Evolutionary conservation across 331 rosid species (phyloP).

Genomic region (Pyrus hybrid): DNA sequence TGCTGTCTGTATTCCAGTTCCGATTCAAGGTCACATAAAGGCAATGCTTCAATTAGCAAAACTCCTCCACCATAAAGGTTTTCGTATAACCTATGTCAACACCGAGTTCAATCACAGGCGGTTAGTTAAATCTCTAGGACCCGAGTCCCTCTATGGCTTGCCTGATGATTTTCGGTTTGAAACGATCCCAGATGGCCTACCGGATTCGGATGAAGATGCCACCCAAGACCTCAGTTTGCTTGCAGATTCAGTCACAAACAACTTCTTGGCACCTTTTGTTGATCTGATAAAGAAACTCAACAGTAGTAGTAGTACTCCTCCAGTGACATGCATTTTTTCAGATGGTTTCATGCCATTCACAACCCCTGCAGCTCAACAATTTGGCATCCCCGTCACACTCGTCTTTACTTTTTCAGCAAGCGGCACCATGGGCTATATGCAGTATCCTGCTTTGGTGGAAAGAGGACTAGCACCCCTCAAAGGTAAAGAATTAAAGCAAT

Average conservation of each 20-base stretch:
- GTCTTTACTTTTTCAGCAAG: background rate
- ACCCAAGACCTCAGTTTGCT: constrained; percentile 3
- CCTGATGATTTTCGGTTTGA: constrained; percentile 9
- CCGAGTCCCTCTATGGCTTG: background rate
- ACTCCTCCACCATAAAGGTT: constrained; percentile 23
- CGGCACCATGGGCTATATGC: background rate
- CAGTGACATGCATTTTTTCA: background rate
- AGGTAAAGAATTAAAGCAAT: background rate
- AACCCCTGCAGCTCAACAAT: background rate
- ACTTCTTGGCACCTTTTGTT: background rate
- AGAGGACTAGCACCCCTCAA: background rate
- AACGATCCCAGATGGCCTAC: constrained; percentile 17
- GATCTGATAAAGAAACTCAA: background rate
- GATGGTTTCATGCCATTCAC: background rate
- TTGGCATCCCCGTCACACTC: background rate
- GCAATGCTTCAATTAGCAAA: constrained; percentile 19
- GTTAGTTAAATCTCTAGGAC: background rate
- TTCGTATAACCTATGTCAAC: constrained; percentile 22
- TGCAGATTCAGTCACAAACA: background rate
- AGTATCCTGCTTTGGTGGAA: background rate
- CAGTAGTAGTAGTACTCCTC: background rate
- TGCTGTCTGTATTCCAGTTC: constrained; percentile 6
- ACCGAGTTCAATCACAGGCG: background rate
- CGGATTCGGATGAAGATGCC: background rate
- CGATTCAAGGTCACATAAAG: constrained; percentile 17